Base-by-base conservation (phyloP, 2,329 filamentous ascomycete genomes). In the Trichoderma semiorbis region DNA sequence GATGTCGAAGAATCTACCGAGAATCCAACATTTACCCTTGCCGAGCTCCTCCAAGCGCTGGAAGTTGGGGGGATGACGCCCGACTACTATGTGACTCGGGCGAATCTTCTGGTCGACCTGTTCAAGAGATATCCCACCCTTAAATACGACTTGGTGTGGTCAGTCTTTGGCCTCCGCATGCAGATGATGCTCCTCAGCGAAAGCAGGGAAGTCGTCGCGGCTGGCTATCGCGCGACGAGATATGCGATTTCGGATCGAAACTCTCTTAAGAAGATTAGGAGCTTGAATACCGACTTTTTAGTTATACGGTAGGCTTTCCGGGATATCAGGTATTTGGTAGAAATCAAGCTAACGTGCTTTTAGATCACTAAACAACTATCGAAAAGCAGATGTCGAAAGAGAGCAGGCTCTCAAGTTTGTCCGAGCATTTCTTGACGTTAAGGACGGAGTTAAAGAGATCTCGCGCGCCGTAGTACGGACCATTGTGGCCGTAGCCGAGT, bases 361-460 rank as follows among this genome's bases (percentile, higher is more conserved):
- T 71, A 89, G 87, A 73, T 98, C 96, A 1, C 85, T 99, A 39
- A 94, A 97, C 75, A 98, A 98, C 79, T 96, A 98, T 80, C 92
- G 93, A 78, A 98, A 98, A 81, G 93, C 95, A n/a, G 95, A 95
- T 76, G 93, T 99, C 21, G 96, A 99, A 83, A 89, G 97, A 69
- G 96, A 99, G 81, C 96, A 99, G 82, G 96, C 96, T 14, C 85
- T 99, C 77, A 99, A 99, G 80, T 98, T 99, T 79, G 91, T 98
- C 30, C 90, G 96, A 72, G 93, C 95, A 11, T 99, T 99, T 78
- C 85, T 99, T 3, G 96, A 99, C 79, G 94, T 98, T 74, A 98
- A 98, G 79, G 93, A 94, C 74, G 96, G 96, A 12, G 91, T 97
- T 10, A 88, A 89, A 74, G 95, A 99, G 79, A 88, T 99, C 43